phyloP scores from a whole-genome alignment of 495 filamentous ascomycete genomes.

The Gamarada debralockiae region DNA sequence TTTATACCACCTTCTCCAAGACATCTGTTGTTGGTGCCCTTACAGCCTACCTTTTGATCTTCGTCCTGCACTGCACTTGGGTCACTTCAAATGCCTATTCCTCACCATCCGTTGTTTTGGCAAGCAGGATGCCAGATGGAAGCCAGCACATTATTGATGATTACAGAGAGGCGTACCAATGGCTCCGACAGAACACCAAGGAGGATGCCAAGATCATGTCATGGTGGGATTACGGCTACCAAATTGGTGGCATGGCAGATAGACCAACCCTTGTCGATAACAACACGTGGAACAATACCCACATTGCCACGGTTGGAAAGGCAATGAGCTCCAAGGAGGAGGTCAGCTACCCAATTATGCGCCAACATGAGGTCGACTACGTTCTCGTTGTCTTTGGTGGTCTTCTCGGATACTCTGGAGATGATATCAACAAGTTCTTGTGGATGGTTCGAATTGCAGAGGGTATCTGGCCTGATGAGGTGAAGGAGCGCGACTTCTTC shows the following conservation, averaged over 20 bases:
- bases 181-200: slow-evolving; percentile 95
- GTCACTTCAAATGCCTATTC: slow-evolving; percentile 99
- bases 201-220: slow-evolving; percentile 98
- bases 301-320: slow-evolving; percentile 99
- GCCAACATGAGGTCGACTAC: slow-evolving; percentile 98
- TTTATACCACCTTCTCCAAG: slow-evolving; percentile 81
- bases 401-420: slow-evolving; percentile 95
- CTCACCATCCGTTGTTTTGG: slow-evolving; percentile 94
- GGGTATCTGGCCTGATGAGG: slow-evolving; percentile 98
- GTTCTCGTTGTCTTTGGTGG: slow-evolving; percentile 97
- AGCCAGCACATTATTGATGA: slow-evolving; percentile 99
- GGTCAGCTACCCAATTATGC: slow-evolving; percentile 96
- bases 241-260: slow-evolving; percentile 99
- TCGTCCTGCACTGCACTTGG: slow-evolving; percentile 98
- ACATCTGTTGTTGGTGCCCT: slow-evolving; percentile 63
- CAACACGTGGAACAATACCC: slow-evolving; percentile 99
- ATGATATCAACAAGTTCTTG: slow-evolving; percentile 99
- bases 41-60: slow-evolving; percentile 79
- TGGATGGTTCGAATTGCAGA: slow-evolving; percentile 99
- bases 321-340: slow-evolving; percentile 98
- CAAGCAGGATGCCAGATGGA: slow-evolving; percentile 87
- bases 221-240: slow-evolving; percentile 99
- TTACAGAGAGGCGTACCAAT: slow-evolving; percentile 99
- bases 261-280: slow-evolving; percentile 97
- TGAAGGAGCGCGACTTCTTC: slow-evolving; percentile 96